Percentiles rank a stretch among this genome's conserved stretches.
phyloP scores from a whole-genome alignment of 345 rosid species.

The Gossypium australe region DNA sequence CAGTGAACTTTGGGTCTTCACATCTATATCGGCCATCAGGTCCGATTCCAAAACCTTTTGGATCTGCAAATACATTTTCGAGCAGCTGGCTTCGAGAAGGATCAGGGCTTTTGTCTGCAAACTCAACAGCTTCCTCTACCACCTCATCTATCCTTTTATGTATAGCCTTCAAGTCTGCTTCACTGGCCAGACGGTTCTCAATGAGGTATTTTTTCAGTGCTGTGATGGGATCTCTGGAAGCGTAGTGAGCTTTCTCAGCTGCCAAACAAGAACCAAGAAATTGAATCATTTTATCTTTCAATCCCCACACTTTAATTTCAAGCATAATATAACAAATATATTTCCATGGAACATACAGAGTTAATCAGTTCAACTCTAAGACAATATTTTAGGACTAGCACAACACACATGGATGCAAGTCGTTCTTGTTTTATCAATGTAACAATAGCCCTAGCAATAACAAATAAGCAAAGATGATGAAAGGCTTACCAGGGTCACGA shows the following conservation, averaged over 20 bases:
- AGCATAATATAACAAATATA: neutral
- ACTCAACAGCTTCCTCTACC: conserved; percentile 73
- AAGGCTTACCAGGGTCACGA: conserved; percentile 67
- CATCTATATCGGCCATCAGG: conserved; percentile 74
- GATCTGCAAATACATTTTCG: conserved; percentile 80
- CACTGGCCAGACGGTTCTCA: conserved; percentile 55
- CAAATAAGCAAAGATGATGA: neutral
- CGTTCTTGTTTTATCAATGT: neutral
- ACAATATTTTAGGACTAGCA: neutral
- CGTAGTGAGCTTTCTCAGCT: conserved; percentile 76
- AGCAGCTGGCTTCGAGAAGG: conserved; percentile 73
- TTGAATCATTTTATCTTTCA: neutral
- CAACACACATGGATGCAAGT: neutral
- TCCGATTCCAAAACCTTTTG: conserved; percentile 76
- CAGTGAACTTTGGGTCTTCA: conserved; percentile 77
- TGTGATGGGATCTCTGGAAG: conserved; percentile 73
- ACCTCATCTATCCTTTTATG: conserved; percentile 71
- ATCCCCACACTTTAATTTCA: neutral
- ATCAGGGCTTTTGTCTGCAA: conserved; percentile 65
- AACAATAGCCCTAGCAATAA: neutral
- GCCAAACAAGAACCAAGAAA: conserved; percentile 23
- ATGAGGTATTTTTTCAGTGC: conserved; percentile 57
- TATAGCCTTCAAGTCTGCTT: conserved; percentile 63
- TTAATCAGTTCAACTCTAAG: neutral
- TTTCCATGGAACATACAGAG: neutral